phyloP scores from a whole-genome alignment of 371 early-diverging fungal species.

The Syncephalis plumigaleata region DNA sequence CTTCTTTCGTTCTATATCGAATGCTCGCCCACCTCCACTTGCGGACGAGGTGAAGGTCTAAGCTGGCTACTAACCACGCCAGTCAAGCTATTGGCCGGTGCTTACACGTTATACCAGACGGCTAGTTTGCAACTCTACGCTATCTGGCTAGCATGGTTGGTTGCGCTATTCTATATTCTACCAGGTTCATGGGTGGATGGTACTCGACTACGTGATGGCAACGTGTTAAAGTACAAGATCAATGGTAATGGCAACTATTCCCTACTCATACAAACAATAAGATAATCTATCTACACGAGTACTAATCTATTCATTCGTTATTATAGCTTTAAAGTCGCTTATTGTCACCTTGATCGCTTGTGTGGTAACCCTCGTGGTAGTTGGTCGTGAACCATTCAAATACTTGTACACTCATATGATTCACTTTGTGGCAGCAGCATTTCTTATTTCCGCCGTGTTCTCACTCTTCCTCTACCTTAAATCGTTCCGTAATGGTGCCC shows the following conservation, averaged over 20 bases:
- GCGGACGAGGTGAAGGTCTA: neutral
- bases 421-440: conserved; percentile 43
- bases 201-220: conserved; percentile 45
- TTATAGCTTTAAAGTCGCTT: conserved; percentile 28
- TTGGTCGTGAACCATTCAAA: conserved; percentile 39
- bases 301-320: too few relatives aligned
- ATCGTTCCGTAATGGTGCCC: conserved; percentile 37
- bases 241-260: too few relatives aligned
- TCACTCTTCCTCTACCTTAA: conserved; percentile 48
- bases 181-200: conserved; percentile 61
- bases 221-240: conserved; percentile 44
- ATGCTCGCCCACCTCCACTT: neutral
- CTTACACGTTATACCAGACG: neutral
- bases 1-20: neutral
- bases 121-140: neutral
- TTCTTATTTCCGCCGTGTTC: conserved; percentile 38
- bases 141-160: conserved; percentile 49
- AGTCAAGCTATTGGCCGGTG: neutral
- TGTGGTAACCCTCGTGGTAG: conserved; percentile 11
- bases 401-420: conserved; percentile 59
- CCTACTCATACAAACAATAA: too few relatives aligned
- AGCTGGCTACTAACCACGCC: neutral
- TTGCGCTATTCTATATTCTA: conserved; percentile 31
- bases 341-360: conserved; percentile 31
- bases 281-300: too few relatives aligned